phyloP scores from a whole-genome alignment of 352 stramenopile genomes.

The Blastocystis sp. region DNA sequence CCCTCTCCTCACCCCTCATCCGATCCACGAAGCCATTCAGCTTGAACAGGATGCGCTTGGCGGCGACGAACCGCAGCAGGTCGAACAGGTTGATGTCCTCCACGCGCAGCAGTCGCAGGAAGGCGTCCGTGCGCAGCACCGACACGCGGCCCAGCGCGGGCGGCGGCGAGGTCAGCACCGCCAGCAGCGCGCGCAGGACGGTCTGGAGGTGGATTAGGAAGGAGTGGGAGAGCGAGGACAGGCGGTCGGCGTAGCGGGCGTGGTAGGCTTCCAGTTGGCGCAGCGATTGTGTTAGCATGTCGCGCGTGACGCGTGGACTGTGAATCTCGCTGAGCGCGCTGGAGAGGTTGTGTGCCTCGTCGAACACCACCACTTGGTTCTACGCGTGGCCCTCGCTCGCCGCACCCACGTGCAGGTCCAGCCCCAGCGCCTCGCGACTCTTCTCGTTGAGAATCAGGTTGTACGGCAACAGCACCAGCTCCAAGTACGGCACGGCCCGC shows the following conservation, averaged over 20 bases:
- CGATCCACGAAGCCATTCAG: constrained; percentile 65
- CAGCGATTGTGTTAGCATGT: neutral
- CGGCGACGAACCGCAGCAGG: constrained; percentile 77
- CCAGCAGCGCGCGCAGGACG: neutral
- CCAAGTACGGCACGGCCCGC: constrained; percentile 82
- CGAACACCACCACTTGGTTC: constrained; percentile 89
- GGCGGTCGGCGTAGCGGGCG: constrained; percentile 19
- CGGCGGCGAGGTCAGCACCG: neutral
- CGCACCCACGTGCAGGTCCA: constrained; percentile 80
- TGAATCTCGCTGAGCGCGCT: constrained; percentile 89
- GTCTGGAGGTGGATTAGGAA: constrained; percentile 63
- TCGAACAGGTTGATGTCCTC: constrained; percentile 83
- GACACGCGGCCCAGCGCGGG: constrained; percentile 66
- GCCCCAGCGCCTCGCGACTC: constrained; percentile 83
- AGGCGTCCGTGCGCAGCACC: constrained; percentile 69
- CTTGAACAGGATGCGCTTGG: constrained; percentile 49
- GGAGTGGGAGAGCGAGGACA: constrained; percentile 27
- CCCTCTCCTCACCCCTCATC: constrained; percentile 52
- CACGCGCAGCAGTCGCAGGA: constrained; percentile 77
- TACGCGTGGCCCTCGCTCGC: constrained; percentile 81
- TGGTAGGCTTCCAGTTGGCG: constrained; percentile 32
- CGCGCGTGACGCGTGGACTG: constrained; percentile 75
- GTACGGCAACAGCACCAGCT: constrained; percentile 83
- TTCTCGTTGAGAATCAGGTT: constrained; percentile 85
- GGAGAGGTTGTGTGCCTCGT: constrained; percentile 98